Base-by-base conservation (phyloP, 805 yeast species). In the Starmerella cellae region DNA sequence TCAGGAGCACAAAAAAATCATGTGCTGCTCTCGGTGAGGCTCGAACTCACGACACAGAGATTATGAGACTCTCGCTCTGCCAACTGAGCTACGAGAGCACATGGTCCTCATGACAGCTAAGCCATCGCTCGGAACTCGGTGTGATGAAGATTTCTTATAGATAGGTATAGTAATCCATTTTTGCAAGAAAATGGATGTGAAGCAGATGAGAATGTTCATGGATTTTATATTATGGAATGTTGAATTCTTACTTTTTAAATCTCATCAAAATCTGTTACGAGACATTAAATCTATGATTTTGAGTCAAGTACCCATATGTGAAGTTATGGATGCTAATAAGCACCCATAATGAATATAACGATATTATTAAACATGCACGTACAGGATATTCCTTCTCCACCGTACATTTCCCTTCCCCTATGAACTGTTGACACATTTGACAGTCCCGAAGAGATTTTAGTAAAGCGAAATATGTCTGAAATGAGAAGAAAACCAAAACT, bases 41-140 rank as follows among this genome's bases (percentile, higher is more conserved):
- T 44, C 47, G 47, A 44, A 44, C 47, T 44, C 47, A 39, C 47
- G 47, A 44, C 47, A 44, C 47, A 44, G 38, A 41, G 47, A 44
- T 44, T 44, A 44, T 44, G 47, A 44, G 47, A 44, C 47, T 41
- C 38, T 35, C 41, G 47, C 47, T 44, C 47, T 44, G 41, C 47
- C 47, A 44, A 36, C 47, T 44, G 47, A 44, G 47, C 47, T 44
- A 44, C 39, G 30, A 46, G 37, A 29, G 43, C 45, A 27, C 41
- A 28, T 32, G 22, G 18, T 17, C 29, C 14, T 17, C 3, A 19
- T 18, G 23, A 17, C 22, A 6, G 18, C 22, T 37, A 14, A 31
- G 38, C 38, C 38, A 35, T 8, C 27, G 37, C 37, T 27, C 14
- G 14, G 8, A 9, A 18, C 21, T 31, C 20, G 18, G 18, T 17